A percentile compares a stretch with the other conserved stretches of the same genome.
Evolutionary conservation across 2,329 filamentous ascomycete species (phyloP).

Genomic region (Curvularia sp.): DNA sequence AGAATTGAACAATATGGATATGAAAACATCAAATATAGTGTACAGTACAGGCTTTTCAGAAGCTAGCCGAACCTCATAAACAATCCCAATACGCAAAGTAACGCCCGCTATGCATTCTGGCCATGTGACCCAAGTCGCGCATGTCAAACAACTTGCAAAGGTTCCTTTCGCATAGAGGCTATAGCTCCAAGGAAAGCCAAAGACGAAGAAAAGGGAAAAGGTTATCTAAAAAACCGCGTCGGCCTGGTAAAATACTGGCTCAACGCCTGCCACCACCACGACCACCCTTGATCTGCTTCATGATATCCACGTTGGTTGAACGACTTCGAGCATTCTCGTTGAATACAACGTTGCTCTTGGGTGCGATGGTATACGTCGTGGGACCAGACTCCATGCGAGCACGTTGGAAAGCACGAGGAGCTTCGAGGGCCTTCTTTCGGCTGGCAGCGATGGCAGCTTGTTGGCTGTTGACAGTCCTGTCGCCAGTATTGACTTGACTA

Average conservation of each 20-base stretch:
- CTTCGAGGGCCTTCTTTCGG: conserved; percentile 60
- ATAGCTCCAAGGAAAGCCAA: neutral
- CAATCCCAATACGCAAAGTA: conserved; percentile 7
- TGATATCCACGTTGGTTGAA: conserved; percentile 39
- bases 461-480: conserved; percentile 40
- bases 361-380: conserved; percentile 68
- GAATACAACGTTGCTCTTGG: conserved; percentile 60
- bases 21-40: neutral
- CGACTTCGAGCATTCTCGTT: conserved; percentile 40
- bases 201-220: conserved; percentile 3
- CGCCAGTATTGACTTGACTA: conserved; percentile 25
- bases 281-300: conserved; percentile 41
- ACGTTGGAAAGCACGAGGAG: conserved; percentile 62
- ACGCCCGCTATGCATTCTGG: conserved; percentile 23
- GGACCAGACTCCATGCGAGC: conserved; percentile 66
- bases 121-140: conserved; percentile 5
- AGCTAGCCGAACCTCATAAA: neutral
- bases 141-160: conserved; percentile 1
- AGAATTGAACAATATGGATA: neutral
- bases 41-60: conserved; percentile 7
- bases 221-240: neutral
- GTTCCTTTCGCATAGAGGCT: neutral
- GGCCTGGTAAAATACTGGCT: neutral
- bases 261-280: conserved; percentile 36
- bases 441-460: conserved; percentile 40